Evolutionary conservation across 2,329 filamentous ascomycete species (phyloP).

Genomic region (Colletotrichum nymphaeae): DNA sequence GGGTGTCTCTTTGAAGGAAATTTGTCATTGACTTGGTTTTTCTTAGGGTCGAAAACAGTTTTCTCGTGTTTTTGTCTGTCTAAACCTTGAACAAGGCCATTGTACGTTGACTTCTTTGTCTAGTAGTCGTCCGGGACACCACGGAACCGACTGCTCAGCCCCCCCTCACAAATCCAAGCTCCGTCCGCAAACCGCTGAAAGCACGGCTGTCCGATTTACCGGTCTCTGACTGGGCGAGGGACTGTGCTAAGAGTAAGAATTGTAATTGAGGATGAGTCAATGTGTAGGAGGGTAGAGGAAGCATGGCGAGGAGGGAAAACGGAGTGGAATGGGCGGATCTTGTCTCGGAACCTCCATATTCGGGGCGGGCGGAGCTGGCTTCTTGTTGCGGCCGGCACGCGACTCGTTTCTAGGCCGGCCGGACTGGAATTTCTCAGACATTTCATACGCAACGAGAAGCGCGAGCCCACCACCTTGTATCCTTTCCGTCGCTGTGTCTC

Average conservation of each 20-base stretch:
- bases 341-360: slow-evolving; percentile 34
- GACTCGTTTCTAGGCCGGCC: slow-evolving; percentile 16
- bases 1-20: slow-evolving; percentile 1
- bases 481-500: not conserved
- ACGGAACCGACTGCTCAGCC: slow-evolving; percentile 18
- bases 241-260: not conserved
- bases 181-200: slow-evolving; percentile 16
- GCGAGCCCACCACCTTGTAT: not conserved
- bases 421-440: not conserved
- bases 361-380: slow-evolving; percentile 25
- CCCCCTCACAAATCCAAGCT: not conserved
- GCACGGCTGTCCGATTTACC: slow-evolving; percentile 14
- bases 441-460: slow-evolving; percentile 18
- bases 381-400: slow-evolving; percentile 25
- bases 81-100: slow-evolving; percentile 21
- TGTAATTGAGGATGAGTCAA: not conserved
- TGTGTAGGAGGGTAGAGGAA: not conserved
- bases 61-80: not conserved
- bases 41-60: not conserved
- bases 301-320: not conserved
- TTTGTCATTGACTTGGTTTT: slow-evolving; percentile 10
- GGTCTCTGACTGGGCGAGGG: not conserved
- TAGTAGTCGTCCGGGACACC: slow-evolving; percentile 26
- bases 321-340: not conserved
- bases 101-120: slow-evolving; percentile 21